Base-by-base conservation (phyloP, 495 filamentous ascomycete genomes). In the Talaromyces ruber region DNA sequence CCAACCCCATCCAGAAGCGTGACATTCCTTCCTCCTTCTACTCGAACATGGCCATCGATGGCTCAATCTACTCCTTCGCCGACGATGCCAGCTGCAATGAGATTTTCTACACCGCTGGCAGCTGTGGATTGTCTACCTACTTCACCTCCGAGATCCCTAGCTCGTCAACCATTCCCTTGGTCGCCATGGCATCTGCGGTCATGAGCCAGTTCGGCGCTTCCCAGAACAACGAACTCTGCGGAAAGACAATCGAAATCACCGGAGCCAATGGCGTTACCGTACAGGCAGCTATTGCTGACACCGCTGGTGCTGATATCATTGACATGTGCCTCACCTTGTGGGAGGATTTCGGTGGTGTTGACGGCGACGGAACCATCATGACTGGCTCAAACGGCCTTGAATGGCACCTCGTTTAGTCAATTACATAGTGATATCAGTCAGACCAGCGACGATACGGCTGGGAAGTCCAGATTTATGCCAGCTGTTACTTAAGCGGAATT, bases 111-210 rank as follows among this genome's bases (percentile, higher is more conserved):
- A 51, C 39, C 3, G 26, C 37, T 32, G 59, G 59, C 2, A 51
- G 37, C 59, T 60, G 59, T 39, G 59, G 59, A 18, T 52, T 60
- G 16, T 60, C 59, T n/a, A 60, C 59, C 39, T 60, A 60, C 28
- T 60, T 60, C n/a, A 50, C 25, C 43, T 50, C 59, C 37, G 18
- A 28, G 45, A 29, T 50, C 18, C 59, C 59, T 32, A 60, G 59
- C 59, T 60, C 59, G 16, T 30, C 39, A 21, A 29, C 37, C 16
- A 21, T 30, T 24, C 14, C 37, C 3, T 34, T 60, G 12, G 43
- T 60, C 25, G 59, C 59, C 28, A 50, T 60, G 37, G 37, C 58
- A 21, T 43, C 58, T 14, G 37, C 59, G 16, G 59, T 60, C 43
- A 50, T 60, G 37, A 26, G 39, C 28, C 59, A 60, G 59, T 60